phyloP scores from a whole-genome alignment of 345 rosid species.

The Theobroma cacao region DNA sequence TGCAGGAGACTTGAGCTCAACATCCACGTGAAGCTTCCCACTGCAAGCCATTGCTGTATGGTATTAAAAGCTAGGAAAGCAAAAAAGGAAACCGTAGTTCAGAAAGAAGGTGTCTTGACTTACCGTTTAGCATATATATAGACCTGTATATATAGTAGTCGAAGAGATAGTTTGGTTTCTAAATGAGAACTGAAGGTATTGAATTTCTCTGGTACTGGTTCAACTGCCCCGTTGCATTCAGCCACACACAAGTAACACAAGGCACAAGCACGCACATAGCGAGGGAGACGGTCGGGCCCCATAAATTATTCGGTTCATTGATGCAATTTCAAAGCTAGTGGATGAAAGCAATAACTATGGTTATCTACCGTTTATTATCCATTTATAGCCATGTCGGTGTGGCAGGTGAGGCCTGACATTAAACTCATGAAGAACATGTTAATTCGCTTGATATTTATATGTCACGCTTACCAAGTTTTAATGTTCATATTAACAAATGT shows the following conservation, averaged over 20 bases:
- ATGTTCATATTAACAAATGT: not conserved
- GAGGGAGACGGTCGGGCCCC: not conserved
- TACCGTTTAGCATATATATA: not conserved
- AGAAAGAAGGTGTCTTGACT: slow-evolving; percentile 1
- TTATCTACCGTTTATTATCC: no score
- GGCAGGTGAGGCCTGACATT: not conserved
- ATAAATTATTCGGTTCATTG: not conserved
- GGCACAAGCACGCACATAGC: not conserved
- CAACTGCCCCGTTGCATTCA: slow-evolving; percentile 26
- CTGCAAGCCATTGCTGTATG: slow-evolving; percentile 42
- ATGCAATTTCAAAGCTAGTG: slow-evolving; percentile 1
- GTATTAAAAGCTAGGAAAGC: not conserved
- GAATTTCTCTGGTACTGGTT: slow-evolving; percentile 9
- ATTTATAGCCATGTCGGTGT: not conserved
- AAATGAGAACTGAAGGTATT: slow-evolving; percentile 20
- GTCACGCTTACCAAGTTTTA: not conserved
- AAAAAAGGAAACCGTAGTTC: not conserved
- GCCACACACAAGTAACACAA: not conserved
- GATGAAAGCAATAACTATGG: slow-evolving; percentile 14
- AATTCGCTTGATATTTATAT: not conserved
- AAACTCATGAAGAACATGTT: not conserved
- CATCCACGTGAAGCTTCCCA: slow-evolving; percentile 67
- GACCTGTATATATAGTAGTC: slow-evolving; percentile 12
- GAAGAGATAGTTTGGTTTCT: not conserved
- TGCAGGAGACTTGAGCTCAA: slow-evolving; percentile 66